Evolutionary conservation across 768 basidiomycete genomes (phyloP).

Genomic region (Rhizopogon roseolus): DNA sequence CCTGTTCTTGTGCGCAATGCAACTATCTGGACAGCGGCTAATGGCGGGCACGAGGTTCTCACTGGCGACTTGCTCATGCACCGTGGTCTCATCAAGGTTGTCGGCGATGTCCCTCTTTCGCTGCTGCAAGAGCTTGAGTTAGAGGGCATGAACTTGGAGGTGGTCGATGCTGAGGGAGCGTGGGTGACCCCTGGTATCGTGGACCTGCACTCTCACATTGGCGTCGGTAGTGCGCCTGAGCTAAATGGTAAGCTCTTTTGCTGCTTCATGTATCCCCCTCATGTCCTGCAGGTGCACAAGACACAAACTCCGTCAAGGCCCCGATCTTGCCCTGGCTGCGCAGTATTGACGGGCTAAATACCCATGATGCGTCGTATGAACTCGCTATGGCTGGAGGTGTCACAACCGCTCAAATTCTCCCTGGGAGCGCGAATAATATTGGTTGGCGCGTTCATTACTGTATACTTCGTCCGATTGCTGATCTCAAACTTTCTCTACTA

Average conservation of each 20-base stretch:
- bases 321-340: constrained; percentile 64
- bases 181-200: constrained; percentile 80
- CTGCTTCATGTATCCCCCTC: background rate
- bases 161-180: constrained; percentile 59
- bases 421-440: constrained; percentile 35
- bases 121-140: constrained; percentile 14
- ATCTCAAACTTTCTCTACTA: constrained; percentile 7
- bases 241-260: constrained; percentile 20
- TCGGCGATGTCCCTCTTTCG: constrained; percentile 41
- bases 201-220: constrained; percentile 46
- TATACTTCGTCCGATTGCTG: background rate
- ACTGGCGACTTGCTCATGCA: constrained; percentile 66
- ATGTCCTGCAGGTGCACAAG: constrained; percentile 35
- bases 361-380: constrained; percentile 37
- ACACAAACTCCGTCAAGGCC: constrained; percentile 51
- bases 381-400: constrained; percentile 41
- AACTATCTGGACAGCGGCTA: constrained; percentile 76
- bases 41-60: constrained; percentile 64
- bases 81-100: constrained; percentile 57
- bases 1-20: constrained; percentile 69
- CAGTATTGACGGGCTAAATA: constrained; percentile 41
- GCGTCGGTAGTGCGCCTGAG: constrained; percentile 31
- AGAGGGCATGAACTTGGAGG: constrained; percentile 34
- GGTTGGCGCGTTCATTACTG: constrained; percentile 13
- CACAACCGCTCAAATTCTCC: constrained; percentile 42